A percentile compares a stretch with the other conserved stretches of the same genome.
phyloP scores from a whole-genome alignment of 2,329 filamentous ascomycete genomes.

The Fusarium domesticum region DNA sequence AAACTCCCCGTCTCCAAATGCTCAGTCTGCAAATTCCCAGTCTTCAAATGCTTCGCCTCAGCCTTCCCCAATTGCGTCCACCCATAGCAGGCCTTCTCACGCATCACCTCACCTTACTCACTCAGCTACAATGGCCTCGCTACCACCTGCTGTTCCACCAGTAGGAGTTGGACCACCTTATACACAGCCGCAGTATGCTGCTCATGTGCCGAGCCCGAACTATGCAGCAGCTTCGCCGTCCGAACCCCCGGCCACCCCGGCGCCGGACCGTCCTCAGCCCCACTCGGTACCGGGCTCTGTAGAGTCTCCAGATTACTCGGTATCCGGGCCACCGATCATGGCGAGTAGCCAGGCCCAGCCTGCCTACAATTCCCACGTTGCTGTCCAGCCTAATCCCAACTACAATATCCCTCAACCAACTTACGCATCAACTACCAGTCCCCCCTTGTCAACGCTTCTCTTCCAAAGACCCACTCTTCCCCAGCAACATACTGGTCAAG shows the following conservation, averaged over 20 bases:
- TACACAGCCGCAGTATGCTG: conserved; percentile 22
- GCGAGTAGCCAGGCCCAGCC: conserved; percentile 9
- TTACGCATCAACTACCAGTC: conserved; percentile 10
- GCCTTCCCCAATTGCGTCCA: conserved; percentile 7
- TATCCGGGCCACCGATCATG: conserved; percentile 1
- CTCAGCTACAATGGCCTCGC: conserved; percentile 2
- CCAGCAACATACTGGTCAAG: conserved; percentile 9
- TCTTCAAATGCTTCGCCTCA: conserved; percentile 12
- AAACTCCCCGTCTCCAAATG: background rate
- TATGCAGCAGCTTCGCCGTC: conserved; percentile 7
- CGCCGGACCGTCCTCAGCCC: conserved; percentile 2
- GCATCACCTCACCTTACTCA: conserved; percentile 10
- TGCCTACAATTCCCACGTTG: conserved; percentile 12
- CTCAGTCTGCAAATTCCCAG: conserved; percentile 2
- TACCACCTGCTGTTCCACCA: conserved; percentile 5
- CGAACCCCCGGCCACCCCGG: conserved; percentile 1
- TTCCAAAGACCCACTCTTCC: conserved; percentile 4
- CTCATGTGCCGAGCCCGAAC: conserved; percentile 10
- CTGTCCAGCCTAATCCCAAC: conserved; percentile 6
- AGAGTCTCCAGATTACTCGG: background rate
- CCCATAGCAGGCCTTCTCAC: conserved; percentile 11
- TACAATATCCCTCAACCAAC: conserved; percentile 23
- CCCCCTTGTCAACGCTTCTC: conserved; percentile 4
- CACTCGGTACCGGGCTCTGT: background rate
- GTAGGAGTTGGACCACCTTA: conserved; percentile 14